These are phyloP conservation scores for Pseudocercospora cruenta DNA, from an alignment of 2,329 filamentous ascomycete species.

Conservation along the genomic window DNA sequence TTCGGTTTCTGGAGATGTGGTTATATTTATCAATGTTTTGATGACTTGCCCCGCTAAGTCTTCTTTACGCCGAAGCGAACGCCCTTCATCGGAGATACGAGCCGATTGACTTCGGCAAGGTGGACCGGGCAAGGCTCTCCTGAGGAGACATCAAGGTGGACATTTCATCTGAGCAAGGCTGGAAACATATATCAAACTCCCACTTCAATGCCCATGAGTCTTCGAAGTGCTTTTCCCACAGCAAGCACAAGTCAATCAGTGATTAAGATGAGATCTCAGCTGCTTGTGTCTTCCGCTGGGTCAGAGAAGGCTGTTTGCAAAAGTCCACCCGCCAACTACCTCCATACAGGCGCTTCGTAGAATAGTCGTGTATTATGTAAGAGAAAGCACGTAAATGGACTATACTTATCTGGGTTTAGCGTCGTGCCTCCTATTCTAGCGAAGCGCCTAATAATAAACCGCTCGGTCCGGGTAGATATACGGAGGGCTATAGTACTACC, in stretches of 20 bases:
- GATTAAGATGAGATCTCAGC: no score
- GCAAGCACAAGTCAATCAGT: neutral
- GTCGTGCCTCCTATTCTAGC: no score
- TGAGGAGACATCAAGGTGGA: neutral
- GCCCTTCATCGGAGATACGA: neutral
- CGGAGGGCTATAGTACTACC: no score
- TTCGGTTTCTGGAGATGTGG: neutral
- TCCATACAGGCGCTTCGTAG: no score
- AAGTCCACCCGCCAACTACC: no score
- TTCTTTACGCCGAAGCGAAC: constrained; percentile 4
- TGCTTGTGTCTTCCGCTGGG: no score
- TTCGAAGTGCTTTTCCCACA: neutral
- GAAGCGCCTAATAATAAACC: no score
- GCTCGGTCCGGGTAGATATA: no score
- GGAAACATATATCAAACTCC: neutral
- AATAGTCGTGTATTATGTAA: no score
- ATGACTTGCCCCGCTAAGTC: neutral
- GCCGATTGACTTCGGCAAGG: neutral
- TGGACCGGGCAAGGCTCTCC: neutral
- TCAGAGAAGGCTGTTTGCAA: no score
- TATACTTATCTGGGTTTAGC: no score
- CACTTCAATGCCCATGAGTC: neutral
- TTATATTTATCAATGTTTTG: neutral
- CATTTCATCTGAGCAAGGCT: neutral
- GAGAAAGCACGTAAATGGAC: no score